Evolutionary conservation across 352 stramenopile genomes (phyloP).

Genomic region (Globisporangium apiculatum): DNA sequence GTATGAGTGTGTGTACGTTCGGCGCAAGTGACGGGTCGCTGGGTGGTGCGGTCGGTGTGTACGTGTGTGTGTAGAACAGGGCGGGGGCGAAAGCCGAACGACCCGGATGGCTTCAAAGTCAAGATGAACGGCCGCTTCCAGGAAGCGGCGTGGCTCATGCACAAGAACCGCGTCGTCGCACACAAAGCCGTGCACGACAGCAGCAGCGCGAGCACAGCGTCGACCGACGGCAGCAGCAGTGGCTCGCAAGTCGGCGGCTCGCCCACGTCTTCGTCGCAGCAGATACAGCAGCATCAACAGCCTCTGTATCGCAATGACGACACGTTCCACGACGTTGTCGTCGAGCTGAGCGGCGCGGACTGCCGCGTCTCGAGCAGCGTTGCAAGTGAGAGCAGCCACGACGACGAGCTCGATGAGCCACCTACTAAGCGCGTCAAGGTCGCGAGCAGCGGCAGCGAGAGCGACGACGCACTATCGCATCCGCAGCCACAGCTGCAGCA

Average conservation of each 20-base stretch:
- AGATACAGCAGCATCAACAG: too few relatives aligned
- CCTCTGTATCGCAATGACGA: constrained; percentile 1
- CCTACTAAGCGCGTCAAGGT: constrained; percentile 18
- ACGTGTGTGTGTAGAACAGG: constrained; percentile 27
- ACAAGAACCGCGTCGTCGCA: constrained; percentile 54
- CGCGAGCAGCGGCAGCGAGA: constrained; percentile 9
- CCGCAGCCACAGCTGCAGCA: neutral
- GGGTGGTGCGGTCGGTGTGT: neutral
- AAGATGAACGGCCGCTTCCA: constrained; percentile 70
- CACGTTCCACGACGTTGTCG: constrained; percentile 7
- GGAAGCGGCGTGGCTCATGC: constrained; percentile 55
- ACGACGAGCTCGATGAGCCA: constrained; percentile 1
- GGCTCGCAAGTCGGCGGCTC: constrained; percentile 8
- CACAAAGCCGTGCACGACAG: constrained; percentile 18
- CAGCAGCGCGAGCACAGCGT: constrained; percentile 1
- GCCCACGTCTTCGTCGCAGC: neutral
- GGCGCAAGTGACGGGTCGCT: neutral
- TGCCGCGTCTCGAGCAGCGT: neutral
- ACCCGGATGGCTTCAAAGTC: constrained; percentile 56
- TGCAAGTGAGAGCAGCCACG: neutral
- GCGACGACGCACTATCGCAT: constrained; percentile 8
- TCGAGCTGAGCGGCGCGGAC: neutral
- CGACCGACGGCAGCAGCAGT: constrained; percentile 12
- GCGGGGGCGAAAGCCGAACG: constrained; percentile 50
- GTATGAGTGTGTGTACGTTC: neutral